Base-by-base conservation (phyloP, 2,329 filamentous ascomycete species). In the Pestalotiopsis sp. region DNA sequence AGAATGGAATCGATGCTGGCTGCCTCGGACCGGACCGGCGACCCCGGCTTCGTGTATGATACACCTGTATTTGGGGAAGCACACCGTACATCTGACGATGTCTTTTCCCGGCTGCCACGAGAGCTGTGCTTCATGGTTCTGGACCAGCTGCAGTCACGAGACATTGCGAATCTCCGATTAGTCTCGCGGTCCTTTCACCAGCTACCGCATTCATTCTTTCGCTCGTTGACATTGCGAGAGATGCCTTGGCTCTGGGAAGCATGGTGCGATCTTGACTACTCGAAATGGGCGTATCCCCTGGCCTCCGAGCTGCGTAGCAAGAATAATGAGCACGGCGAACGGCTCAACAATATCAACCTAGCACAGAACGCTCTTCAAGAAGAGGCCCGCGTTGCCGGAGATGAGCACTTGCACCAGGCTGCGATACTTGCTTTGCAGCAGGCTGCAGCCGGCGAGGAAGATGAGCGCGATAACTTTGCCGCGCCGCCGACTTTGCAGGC, bases 161-260 rank as follows among this genome's bases (percentile, higher is more conserved):
- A 64, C 13, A n/a, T 64, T 11, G 62, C 62, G 14, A 64, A 64
- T 38, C 39, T 64, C n/a, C 62, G 62, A 2, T 17, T n/a, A 3
- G 39, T 38, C 27, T 64, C 62, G 9, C 62, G 62, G 13, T 41
- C 62, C 6, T 64, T 64, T n/a, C 13, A 27, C 25, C 38, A 64
- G n/a, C 17, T 64, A 4, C 38, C 38, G 13, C 62, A 64, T 7
- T 52, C 36, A 17, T 17, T 55, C 14, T 64, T 64, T 17, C 62
- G 62, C 4, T 17, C 23, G 20, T 20, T 49, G 38, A 64, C 41
- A 3, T 20, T 64, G 14, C 38, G 62, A 14, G 38, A 64, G 7
- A 14, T 64, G 62, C 62, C 62, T 11, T 64, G 62, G 62, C 23
- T 64, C 13, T 64, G 62, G 62, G 62, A 64, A 20, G 62, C 41